Conservation (phyloP, 805 yeast species). For the Metschnikowia kofuensis region DNA sequence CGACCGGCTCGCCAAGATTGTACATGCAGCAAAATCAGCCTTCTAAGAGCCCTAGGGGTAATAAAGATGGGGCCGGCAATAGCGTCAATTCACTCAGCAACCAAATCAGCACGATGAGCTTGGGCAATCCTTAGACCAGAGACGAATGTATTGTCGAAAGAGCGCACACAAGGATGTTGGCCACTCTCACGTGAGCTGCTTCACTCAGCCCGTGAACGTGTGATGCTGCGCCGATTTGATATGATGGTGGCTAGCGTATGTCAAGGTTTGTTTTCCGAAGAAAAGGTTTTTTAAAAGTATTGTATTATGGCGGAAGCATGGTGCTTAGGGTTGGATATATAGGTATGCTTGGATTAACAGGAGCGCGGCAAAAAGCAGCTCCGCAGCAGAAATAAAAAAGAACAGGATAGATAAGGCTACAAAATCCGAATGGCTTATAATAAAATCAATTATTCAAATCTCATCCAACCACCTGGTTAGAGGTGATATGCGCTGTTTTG, state of each 20-base stretch:
- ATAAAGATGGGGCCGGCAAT: constrained; percentile 1
- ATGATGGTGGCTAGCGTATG: too few relatives aligned
- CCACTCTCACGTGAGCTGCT: too few relatives aligned
- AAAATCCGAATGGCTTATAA: too few relatives aligned
- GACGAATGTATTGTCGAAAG: neutral
- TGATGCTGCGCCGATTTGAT: too few relatives aligned
- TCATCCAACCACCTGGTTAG: too few relatives aligned
- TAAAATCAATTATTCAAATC: too few relatives aligned
- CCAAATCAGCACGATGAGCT: constrained; percentile 31
- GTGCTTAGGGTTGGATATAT: constrained; percentile 6
- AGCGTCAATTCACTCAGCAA: constrained; percentile 19
- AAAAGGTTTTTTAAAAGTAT: neutral
- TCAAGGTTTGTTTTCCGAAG: neutral
- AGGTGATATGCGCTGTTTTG: too few relatives aligned
- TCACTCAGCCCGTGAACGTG: too few relatives aligned
- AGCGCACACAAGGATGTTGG: too few relatives aligned
- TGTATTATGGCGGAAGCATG: constrained; percentile 1
- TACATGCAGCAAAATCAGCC: constrained; percentile 11
- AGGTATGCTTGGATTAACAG: constrained; percentile 2
- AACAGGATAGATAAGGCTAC: too few relatives aligned
- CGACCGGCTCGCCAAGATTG: constrained; percentile 17
- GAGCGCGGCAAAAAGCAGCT: neutral
- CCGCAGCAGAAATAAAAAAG: neutral
- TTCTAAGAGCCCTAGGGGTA: constrained; percentile 13
- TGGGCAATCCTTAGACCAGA: constrained; percentile 6